phyloP scores from a whole-genome alignment of 2,329 filamentous ascomycete species.

The Alternaria sp. region DNA sequence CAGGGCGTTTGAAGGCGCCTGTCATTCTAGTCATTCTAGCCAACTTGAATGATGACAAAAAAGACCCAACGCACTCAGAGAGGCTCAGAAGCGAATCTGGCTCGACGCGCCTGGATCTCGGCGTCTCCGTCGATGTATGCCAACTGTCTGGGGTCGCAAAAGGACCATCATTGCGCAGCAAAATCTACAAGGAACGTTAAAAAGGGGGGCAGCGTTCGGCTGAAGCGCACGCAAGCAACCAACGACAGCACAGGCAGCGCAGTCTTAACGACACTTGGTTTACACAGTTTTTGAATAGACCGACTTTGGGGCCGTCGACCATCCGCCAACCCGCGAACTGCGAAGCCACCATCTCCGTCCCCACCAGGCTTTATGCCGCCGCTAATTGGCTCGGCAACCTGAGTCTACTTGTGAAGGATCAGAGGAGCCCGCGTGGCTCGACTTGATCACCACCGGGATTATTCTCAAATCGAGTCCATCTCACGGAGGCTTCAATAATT shows the following conservation, averaged over 20 bases:
- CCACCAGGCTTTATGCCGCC: constrained; percentile 11
- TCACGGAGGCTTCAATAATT: constrained; percentile 40
- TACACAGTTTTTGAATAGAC: constrained; percentile 19
- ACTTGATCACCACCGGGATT: constrained; percentile 44
- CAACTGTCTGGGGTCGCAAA: constrained; percentile 13
- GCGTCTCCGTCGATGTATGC: constrained; percentile 25
- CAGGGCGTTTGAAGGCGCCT: constrained; percentile 29
- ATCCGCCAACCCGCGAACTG: constrained; percentile 14
- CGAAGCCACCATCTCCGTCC: constrained; percentile 33
- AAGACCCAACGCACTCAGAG: neutral
- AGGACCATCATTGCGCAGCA: constrained; percentile 19
- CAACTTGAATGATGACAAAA: constrained; percentile 17
- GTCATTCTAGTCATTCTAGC: constrained; percentile 20
- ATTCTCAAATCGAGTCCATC: constrained; percentile 30
- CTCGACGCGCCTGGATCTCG: constrained; percentile 23
- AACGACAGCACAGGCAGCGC: constrained; percentile 16
- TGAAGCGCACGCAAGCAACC: constrained; percentile 21
- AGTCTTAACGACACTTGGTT: constrained; percentile 13
- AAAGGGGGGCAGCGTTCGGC: constrained; percentile 33
- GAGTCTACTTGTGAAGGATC: constrained; percentile 24
- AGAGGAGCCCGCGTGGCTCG: constrained; percentile 40
- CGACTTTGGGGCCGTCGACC: constrained; percentile 17
- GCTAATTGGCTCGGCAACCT: constrained; percentile 32
- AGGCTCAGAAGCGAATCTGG: constrained; percentile 11
- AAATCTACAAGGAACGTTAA: constrained; percentile 5